Evolutionary conservation across 768 basidiomycete genomes (phyloP).

Genomic region (Leccinum rimulosum): DNA sequence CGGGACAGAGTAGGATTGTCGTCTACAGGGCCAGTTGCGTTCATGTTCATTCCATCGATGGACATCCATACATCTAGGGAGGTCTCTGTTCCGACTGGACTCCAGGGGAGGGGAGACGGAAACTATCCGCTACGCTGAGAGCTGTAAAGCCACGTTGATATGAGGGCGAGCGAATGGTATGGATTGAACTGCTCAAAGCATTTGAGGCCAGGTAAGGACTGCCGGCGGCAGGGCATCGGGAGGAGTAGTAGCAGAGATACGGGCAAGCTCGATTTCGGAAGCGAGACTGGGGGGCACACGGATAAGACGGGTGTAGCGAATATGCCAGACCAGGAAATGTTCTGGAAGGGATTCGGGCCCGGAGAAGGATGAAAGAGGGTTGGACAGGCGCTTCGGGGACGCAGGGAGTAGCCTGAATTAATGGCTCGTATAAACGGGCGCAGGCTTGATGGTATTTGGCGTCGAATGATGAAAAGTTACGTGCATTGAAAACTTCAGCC

Average conservation of each 20-base stretch:
- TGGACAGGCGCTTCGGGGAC: not conserved
- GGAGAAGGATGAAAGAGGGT: constrained; percentile 6
- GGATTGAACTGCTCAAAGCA: not conserved
- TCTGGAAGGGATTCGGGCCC: constrained; percentile 11
- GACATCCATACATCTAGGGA: constrained; percentile 24
- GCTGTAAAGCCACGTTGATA: constrained; percentile 8
- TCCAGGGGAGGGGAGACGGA: constrained; percentile 30
- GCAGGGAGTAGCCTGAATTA: not conserved
- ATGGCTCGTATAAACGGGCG: too few relatives aligned
- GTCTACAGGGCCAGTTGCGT: constrained; percentile 12
- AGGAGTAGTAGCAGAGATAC: not conserved
- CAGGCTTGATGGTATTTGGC: too few relatives aligned
- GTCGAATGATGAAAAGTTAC: too few relatives aligned
- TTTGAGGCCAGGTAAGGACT: constrained; percentile 3
- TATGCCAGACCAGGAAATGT: constrained; percentile 18
- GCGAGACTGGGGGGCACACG: not conserved
- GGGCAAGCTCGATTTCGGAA: not conserved
- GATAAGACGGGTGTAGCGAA: constrained; percentile 4
- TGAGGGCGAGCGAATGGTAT: constrained; percentile 3
- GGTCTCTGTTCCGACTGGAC: constrained; percentile 16
- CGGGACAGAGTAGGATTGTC: not conserved
- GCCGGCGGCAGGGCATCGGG: not conserved
- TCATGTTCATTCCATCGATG: constrained; percentile 16
- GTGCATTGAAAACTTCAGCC: too few relatives aligned
- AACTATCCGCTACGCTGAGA: not conserved